A percentile compares a stretch with the other conserved stretches of the same genome.
Conservation (phyloP, 805 yeast species). For the Zygosaccharomyces kombuchaensis region DNA sequence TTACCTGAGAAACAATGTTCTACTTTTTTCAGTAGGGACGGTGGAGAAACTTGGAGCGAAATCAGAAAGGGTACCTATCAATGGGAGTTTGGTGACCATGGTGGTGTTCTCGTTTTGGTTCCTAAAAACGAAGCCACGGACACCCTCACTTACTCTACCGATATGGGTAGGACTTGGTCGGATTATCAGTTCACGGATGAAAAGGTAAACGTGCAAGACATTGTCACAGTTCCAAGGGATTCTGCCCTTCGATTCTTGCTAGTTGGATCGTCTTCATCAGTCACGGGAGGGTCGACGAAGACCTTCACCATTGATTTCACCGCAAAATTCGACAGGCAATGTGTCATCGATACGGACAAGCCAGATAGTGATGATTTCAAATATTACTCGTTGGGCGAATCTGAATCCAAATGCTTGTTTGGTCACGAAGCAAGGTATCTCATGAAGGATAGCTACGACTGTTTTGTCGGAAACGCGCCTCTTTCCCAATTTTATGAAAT, state of each 20-base stretch:
- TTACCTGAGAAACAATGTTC: slow-evolving; percentile 48
- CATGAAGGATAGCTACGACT: slow-evolving; percentile 51
- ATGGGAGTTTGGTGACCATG: slow-evolving; percentile 98
- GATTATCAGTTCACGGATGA: slow-evolving; percentile 58
- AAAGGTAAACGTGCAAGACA: slow-evolving; percentile 56
- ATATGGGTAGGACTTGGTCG: slow-evolving; percentile 76
- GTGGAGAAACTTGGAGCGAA: slow-evolving; percentile 85
- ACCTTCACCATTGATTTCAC: slow-evolving; percentile 57
- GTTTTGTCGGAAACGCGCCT: slow-evolving; percentile 66
- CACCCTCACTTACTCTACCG: slow-evolving; percentile 58
- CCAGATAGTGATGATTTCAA: slow-evolving; percentile 55
- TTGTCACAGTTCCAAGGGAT: slow-evolving; percentile 89
- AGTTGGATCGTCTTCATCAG: slow-evolving; percentile 46
- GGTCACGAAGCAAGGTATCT: slow-evolving; percentile 64
- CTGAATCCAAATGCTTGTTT: slow-evolving; percentile 54
- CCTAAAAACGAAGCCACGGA: slow-evolving; percentile 56
- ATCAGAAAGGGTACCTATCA: slow-evolving; percentile 65
- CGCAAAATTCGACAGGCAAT: slow-evolving; percentile 47
- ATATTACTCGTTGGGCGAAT: slow-evolving; percentile 57
- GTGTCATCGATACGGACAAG: slow-evolving; percentile 45
- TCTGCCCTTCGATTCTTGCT: slow-evolving; percentile 76
- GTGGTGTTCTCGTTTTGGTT: slow-evolving; percentile 75
- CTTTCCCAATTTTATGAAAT: slow-evolving; percentile 53
- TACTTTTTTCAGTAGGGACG: slow-evolving; percentile 83
- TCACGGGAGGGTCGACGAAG: slow-evolving; percentile 44